Evolutionary conservation across 805 yeast species (phyloP), one percentile per base, ranked within the genome.

Genomic region (Cyberlindnera mrakii): DNA sequence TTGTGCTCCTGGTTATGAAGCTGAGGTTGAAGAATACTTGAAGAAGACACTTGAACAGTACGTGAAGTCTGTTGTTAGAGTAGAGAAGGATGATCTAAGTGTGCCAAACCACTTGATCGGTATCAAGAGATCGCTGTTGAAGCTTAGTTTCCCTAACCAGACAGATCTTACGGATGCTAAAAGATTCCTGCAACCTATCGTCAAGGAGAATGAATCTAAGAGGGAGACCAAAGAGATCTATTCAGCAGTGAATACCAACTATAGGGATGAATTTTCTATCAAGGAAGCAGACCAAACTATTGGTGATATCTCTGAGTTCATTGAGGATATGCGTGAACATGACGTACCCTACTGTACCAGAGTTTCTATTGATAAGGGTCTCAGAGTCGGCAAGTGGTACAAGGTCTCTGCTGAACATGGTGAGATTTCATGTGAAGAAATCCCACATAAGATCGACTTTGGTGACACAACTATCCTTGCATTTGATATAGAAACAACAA

Each of bases 401-500:
- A 74, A 77, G 23, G 91, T 90, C 2, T 76, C 76, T 38, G 83
- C 83, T 5, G 72, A 70, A 16, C 76, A 79, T 36, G 82, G 82
- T 0, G 68, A 71, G 13, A 66, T 80, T 4, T 65, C 64, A 9
- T 62, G 85, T 23, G 70, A 66, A 15, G 89, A 82, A 55, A 76
- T 81, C 46, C 68, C 73, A 15, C 88, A 85, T 29, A 81, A 84
- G 53, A 82, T 90, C 39, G 95, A 95, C 32, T 95, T 95, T 65
- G 96, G 99, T 4, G 99, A 93, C 61, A 98, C 98, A 0, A 96
- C 93, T 7, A 91, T 95, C 1, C 62, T 93, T 57, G 99, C 99
- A 0, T 93, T 87, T 60, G 99, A 93, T 74, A 93, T 93, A 43
- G 99, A 93, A 70, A 93, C 99, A 1, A 88, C 97, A 13, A 93